A percentile compares a stretch with the other conserved stretches of the same genome.
phyloP scores from a whole-genome alignment of 345 rosid genomes.

The Turritis glabra region DNA sequence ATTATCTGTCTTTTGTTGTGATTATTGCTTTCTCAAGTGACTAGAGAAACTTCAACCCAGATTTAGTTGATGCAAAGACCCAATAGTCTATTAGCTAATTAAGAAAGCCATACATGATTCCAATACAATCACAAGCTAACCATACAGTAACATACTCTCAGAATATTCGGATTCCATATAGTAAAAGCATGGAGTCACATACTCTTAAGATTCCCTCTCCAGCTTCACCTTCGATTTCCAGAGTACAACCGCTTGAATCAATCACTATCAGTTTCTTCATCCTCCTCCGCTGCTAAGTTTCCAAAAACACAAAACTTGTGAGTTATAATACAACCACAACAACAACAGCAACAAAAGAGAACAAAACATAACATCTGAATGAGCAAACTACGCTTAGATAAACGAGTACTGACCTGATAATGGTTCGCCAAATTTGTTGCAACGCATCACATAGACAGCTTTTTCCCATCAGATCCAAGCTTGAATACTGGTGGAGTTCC shows the following conservation, averaged over 20 bases:
- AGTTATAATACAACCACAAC: no score
- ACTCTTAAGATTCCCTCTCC: not conserved
- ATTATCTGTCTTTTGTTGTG: no score
- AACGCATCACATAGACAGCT: not conserved
- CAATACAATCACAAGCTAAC: not conserved
- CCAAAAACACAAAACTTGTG: not conserved
- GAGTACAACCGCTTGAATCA: not conserved
- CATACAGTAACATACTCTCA: not conserved
- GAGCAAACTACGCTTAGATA: not conserved
- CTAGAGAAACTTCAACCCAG: no score
- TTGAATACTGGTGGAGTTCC: not conserved
- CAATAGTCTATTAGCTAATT: not conserved
- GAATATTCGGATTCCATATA: not conserved
- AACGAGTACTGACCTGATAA: not conserved
- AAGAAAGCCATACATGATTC: not conserved
- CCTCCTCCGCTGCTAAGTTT: not conserved
- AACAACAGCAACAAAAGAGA: not conserved
- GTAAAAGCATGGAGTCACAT: not conserved
- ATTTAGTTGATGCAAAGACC: no score
- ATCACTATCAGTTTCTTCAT: not conserved
- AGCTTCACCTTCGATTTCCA: not conserved
- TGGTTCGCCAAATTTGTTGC: not conserved
- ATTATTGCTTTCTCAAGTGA: no score
- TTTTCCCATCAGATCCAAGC: not conserved
- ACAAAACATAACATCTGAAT: not conserved